These are phyloP conservation scores for Candida insectorum DNA, from an alignment of 805 yeast species.

Conservation along the genomic window DNA sequence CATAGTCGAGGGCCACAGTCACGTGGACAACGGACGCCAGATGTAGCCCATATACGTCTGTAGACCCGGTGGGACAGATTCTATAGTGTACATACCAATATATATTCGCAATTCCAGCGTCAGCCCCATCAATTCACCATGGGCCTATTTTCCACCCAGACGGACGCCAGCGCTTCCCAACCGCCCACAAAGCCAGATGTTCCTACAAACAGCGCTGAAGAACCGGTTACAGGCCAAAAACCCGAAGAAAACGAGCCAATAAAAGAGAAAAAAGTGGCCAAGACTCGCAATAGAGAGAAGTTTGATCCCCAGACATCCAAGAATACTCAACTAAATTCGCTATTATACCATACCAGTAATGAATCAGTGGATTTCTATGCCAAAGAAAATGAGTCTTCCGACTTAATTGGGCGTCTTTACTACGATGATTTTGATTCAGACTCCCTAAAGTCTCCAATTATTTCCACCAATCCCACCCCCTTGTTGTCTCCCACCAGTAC, in stretches of 20 bases:
- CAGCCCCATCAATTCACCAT: conserved; percentile 3
- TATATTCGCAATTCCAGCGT: neutral
- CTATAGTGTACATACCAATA: neutral
- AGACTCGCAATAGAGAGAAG: conserved; percentile 9
- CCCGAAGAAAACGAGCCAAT: conserved; percentile 1
- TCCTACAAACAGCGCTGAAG: conserved; percentile 12
- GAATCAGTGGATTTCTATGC: conserved; percentile 37
- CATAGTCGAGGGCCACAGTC: conserved; percentile 65
- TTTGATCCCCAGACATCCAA: conserved; percentile 26
- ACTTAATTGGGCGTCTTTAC: conserved; percentile 39
- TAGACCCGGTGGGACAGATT: neutral
- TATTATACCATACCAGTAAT: conserved; percentile 34
- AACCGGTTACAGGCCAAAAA: conserved; percentile 1
- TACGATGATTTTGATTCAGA: conserved; percentile 42
- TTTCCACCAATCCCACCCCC: conserved; percentile 16
- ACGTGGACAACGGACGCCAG: conserved; percentile 64
- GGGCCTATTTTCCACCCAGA: conserved; percentile 15
- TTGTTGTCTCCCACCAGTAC: conserved; percentile 14
- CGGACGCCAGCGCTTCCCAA: conserved; percentile 7
- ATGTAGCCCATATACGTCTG: too few species aligned
- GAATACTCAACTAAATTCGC: conserved; percentile 37
- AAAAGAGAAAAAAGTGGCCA: conserved; percentile 10
- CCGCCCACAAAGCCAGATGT: conserved; percentile 6
- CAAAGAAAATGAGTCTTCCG: conserved; percentile 35
- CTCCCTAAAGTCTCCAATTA: conserved; percentile 16